Percentiles rank a stretch among this genome's conserved stretches.
Evolutionary conservation across 2,329 filamentous ascomycete species (phyloP).

Genomic region (Fusarium sp.): DNA sequence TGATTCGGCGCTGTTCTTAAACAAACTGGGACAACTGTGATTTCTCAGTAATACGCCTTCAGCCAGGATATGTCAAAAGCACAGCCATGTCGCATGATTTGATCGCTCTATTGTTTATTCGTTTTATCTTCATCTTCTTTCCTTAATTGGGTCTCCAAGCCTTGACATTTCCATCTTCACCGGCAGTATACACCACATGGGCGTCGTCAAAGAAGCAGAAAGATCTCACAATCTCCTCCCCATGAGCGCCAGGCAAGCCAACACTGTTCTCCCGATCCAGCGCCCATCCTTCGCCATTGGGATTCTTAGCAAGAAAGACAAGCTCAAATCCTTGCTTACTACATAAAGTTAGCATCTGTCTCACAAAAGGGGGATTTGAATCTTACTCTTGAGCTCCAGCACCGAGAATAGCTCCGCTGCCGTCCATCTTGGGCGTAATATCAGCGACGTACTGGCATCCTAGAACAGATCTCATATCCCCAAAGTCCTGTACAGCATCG

Average conservation of each 20-base stretch:
- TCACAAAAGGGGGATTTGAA: slow-evolving; percentile 45
- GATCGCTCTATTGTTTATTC: not conserved
- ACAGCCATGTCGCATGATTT: not conserved
- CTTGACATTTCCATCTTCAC: slow-evolving; percentile 67
- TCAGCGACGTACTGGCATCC: slow-evolving; percentile 79
- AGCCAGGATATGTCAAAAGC: not conserved
- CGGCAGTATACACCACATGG: slow-evolving; percentile 66
- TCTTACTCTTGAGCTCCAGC: slow-evolving; percentile 74
- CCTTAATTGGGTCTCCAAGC: slow-evolving; percentile 58
- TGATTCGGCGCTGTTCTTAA: not conserved
- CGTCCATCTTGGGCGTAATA: slow-evolving; percentile 68
- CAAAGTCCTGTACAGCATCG: slow-evolving; percentile 66
- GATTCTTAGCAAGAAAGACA: slow-evolving; percentile 64
- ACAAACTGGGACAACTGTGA: not conserved
- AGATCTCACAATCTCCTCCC: slow-evolving; percentile 69
- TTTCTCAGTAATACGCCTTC: too few relatives aligned
- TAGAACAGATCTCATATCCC: slow-evolving; percentile 73
- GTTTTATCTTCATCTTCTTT: not conserved
- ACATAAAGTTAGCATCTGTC: slow-evolving; percentile 7
- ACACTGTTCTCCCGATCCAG: slow-evolving; percentile 66
- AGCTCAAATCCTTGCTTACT: slow-evolving; percentile 68
- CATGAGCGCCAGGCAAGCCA: slow-evolving; percentile 69
- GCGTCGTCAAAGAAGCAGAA: slow-evolving; percentile 72
- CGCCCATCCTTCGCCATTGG: slow-evolving; percentile 56
- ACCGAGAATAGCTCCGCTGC: slow-evolving; percentile 68